Conservation (phyloP, 192 early-diverging fungal species). For the Backusella luteola region DNA sequence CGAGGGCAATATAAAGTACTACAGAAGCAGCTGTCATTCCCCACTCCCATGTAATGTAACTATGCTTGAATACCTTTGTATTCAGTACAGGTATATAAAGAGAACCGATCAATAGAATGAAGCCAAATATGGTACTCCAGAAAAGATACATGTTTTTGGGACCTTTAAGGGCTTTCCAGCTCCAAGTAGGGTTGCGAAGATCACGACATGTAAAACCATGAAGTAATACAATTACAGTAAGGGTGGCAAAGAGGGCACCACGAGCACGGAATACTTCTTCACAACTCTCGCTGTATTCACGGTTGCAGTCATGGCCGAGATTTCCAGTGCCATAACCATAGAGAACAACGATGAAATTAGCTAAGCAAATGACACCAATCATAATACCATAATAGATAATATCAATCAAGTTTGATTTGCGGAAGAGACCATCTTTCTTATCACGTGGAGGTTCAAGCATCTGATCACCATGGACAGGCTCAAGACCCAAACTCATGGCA, state of each 20-base stretch:
- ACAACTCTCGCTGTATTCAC: slow-evolving; percentile 48
- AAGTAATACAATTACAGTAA: slow-evolving; percentile 69
- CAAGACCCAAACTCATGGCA: slow-evolving; percentile 75
- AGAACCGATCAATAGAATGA: slow-evolving; percentile 50
- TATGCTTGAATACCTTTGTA: slow-evolving; percentile 59
- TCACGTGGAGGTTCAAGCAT: slow-evolving; percentile 74
- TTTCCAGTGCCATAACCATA: slow-evolving; percentile 60
- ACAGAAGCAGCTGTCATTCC: slow-evolving; percentile 57
- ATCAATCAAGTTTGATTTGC: slow-evolving; percentile 62
- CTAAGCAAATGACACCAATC: slow-evolving; percentile 63
- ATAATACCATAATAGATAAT: slow-evolving; percentile 65
- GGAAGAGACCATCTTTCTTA: slow-evolving; percentile 63
- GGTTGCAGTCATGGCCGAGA: slow-evolving; percentile 60
- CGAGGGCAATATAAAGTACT: slow-evolving; percentile 59
- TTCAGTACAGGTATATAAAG: slow-evolving; percentile 71
- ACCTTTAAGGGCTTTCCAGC: slow-evolving; percentile 38
- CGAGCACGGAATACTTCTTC: slow-evolving; percentile 69
- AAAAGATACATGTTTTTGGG: slow-evolving; percentile 54
- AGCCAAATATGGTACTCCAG: slow-evolving; percentile 44
- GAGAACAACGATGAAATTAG: slow-evolving; percentile 63
- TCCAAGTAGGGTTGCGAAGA: slow-evolving; percentile 62
- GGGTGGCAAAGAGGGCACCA: slow-evolving; percentile 65
- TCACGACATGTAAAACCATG: slow-evolving; percentile 79
- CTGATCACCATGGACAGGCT: slow-evolving; percentile 58
- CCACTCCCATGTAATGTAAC: slow-evolving; percentile 73